Base-by-base conservation (phyloP, 2,329 filamentous ascomycete species). In the Penicillium italicum region DNA sequence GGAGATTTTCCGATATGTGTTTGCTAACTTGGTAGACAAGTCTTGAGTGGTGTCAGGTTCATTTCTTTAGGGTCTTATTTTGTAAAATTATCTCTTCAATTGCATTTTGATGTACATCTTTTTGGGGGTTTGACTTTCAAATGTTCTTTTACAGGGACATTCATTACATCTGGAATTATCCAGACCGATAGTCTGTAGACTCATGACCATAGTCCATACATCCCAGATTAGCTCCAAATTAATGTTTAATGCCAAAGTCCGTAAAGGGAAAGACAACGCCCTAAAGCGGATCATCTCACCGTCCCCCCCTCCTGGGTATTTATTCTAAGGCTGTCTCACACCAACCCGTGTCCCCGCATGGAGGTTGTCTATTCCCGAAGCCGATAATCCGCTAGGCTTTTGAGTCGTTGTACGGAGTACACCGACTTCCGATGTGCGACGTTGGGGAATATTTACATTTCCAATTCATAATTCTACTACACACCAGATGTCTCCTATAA, bases 1-100 rank as follows among this genome's bases (percentile, higher is more conserved):
- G 61, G 91, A 94, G 73, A 96, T 99, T 57, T 94, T 99, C 65
- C 87, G 86, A 59, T 84, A 85, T 69, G 90, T 97, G 6, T 99
- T 99, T 76, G 78, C 80, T 62, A 84, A 86, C 61, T 70, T 94
- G 63, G 77, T 78, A 36, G 69, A 69, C 46, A 68, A 66, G 49
- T 52, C 53, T 10, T 65, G 52, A 62, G 37, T 28, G 12, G 7
- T 44, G 18, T 34, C 1, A 37, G 11, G 18, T 33, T 37, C 10
- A 18, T 36, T 28, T 37, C 28, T 43, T 38, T 22, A 4, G 18
- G n/a, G 26, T 53, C 31, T 24, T 20, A 47, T 53, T 33, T 16
- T 49, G 37, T 50, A 50, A 54, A 49, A 50, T 41, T 30, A 49
- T 31, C 14, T 26, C 12, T 37, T 16, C 8, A 28, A 24, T 24